Evolutionary conservation across 495 filamentous ascomycete genomes (phyloP).

Genomic region (Penicillium salamii): DNA sequence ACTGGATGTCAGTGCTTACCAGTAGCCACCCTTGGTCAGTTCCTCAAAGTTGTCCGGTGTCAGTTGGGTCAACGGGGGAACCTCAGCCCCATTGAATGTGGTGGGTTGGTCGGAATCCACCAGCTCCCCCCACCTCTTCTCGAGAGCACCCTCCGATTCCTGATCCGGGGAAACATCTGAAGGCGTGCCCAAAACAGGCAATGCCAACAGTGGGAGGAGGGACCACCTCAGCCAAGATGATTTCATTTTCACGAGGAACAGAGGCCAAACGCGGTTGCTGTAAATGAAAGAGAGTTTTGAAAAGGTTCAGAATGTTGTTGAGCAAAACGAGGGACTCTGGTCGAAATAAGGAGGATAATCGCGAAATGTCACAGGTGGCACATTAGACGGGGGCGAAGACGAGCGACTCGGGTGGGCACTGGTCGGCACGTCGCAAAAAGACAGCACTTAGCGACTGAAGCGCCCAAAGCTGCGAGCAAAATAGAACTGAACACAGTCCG

Average conservation of each 20-base stretch:
- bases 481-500: slow-evolving; percentile 16
- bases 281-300: slow-evolving; percentile 15
- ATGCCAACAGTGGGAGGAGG: slow-evolving; percentile 40
- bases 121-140: slow-evolving; percentile 25
- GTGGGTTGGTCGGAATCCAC: slow-evolving; percentile 40
- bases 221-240: slow-evolving; percentile 39
- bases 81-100: slow-evolving; percentile 75
- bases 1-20: slow-evolving; percentile 34
- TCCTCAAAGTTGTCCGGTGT: slow-evolving; percentile 54
- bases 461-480: slow-evolving; percentile 21
- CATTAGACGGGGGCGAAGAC: slow-evolving; percentile 31
- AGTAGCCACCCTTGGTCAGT: slow-evolving; percentile 61
- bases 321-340: slow-evolving; percentile 23
- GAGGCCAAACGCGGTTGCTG: slow-evolving; percentile 15
- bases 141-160: slow-evolving; percentile 15
- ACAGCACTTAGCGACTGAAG: slow-evolving; percentile 20
- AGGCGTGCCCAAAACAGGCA: slow-evolving; percentile 34
- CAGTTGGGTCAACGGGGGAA: slow-evolving; percentile 70
- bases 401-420: slow-evolving; percentile 9
- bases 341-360: slow-evolving; percentile 16
- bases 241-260: slow-evolving; percentile 33
- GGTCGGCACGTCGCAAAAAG: slow-evolving; percentile 9
- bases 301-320: slow-evolving; percentile 10
- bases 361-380: slow-evolving; percentile 35
- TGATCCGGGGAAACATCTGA: slow-evolving; percentile 24